Percentiles rank a stretch among this genome's conserved stretches.
Conservation (phyloP, 1,139 yeast species). For the Eremothecium coryli region DNA sequence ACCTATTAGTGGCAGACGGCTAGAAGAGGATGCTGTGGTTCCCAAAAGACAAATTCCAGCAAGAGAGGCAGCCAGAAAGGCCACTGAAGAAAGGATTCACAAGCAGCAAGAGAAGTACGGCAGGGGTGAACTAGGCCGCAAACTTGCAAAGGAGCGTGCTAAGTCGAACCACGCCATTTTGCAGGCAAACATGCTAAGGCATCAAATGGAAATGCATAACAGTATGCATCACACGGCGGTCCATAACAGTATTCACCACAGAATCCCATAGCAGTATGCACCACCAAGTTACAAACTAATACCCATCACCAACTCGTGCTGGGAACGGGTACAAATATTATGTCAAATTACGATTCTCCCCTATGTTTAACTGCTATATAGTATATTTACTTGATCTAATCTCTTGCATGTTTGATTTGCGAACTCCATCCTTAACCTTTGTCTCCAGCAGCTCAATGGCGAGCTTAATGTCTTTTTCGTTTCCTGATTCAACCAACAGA, state of each 20-base stretch:
- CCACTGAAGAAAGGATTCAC: conserved; percentile 27
- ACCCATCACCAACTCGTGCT: no score
- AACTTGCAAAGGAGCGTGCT: conserved; percentile 20
- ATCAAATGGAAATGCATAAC: no score
- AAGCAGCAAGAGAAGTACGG: conserved; percentile 19
- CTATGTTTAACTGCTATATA: no score
- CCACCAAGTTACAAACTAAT: no score
- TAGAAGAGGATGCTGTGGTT: no score
- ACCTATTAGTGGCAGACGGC: not conserved
- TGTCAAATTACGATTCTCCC: no score
- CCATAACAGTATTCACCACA: no score
- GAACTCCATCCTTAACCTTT: conserved; percentile 51
- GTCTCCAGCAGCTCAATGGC: conserved; percentile 60
- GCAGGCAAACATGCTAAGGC: conserved; percentile 15
- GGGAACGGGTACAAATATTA: no score
- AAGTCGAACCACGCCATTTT: conserved; percentile 19
- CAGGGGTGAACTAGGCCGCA: conserved; percentile 25
- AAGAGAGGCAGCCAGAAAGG: conserved; percentile 27
- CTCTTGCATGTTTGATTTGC: conserved; percentile 22
- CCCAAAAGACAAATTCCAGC: conserved; percentile 13
- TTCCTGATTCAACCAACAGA: conserved; percentile 68
- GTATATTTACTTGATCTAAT: conserved; percentile 20
- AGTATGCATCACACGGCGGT: no score
- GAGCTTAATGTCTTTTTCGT: conserved; percentile 50
- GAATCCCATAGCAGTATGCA: no score